Conservation (phyloP, 1,284 basidiomycete species). For the Tilletia setariae region DNA sequence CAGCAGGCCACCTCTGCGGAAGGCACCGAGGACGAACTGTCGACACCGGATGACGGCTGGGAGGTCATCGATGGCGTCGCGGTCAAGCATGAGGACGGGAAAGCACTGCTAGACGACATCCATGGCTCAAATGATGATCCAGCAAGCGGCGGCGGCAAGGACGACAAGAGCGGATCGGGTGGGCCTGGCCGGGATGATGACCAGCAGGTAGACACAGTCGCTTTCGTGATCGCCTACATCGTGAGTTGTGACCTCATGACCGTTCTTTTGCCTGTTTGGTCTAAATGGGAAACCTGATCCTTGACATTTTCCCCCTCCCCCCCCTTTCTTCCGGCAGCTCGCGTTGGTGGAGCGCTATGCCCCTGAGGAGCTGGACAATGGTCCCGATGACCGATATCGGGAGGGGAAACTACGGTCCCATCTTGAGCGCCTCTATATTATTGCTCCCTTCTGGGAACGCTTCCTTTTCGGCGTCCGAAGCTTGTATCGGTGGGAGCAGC, state of each 20-base stretch:
- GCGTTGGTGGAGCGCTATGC: conserved; percentile 48
- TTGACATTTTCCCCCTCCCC: background rate
- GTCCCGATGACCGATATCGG: conserved; percentile 44
- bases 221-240: conserved; percentile 52
- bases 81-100: conserved; percentile 13
- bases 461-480: conserved; percentile 28
- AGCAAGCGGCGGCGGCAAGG: background rate
- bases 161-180: background rate
- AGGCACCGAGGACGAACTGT: no score
- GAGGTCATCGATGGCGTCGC: conserved; percentile 7
- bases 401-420: conserved; percentile 49
- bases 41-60: conserved; percentile 5
- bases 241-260: conserved; percentile 2
- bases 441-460: conserved; percentile 54
- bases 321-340: conserved; percentile 21
- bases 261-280: background rate
- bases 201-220: conserved; percentile 47
- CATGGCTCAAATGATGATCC: background rate
- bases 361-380: conserved; percentile 51
- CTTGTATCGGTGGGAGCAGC: conserved; percentile 35
- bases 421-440: conserved; percentile 51
- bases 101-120: background rate
- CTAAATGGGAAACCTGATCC: background rate
- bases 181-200: conserved; percentile 21
- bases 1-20: no score